phyloP scores from a whole-genome alignment of 2,329 filamentous ascomycete species.

The Aureobasidium sp. region DNA sequence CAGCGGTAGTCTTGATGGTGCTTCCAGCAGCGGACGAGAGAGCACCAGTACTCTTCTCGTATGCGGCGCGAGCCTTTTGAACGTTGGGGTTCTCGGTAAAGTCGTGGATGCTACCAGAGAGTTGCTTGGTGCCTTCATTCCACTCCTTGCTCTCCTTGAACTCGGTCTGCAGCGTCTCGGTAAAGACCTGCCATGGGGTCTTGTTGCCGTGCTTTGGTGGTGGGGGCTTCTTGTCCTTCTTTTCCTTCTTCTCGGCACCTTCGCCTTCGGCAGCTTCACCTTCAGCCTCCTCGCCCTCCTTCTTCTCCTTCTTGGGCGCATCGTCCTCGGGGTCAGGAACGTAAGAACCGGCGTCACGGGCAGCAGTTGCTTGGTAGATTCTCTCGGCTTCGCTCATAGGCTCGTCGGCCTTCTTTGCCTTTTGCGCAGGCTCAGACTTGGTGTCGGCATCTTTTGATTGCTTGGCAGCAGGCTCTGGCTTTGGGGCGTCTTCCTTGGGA shows the following conservation, averaged over 20 bases:
- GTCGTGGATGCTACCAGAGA: conserved; percentile 80
- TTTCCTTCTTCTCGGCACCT: conserved; percentile 44
- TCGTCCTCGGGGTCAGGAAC: conserved; percentile 30
- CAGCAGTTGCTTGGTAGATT: conserved; percentile 16
- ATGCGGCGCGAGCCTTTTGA: conserved; percentile 75
- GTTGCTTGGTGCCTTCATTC: conserved; percentile 96
- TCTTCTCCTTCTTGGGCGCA: conserved; percentile 29
- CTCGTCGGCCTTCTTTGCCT: conserved; percentile 20
- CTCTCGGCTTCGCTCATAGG: conserved; percentile 14
- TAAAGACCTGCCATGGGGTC: conserved; percentile 97
- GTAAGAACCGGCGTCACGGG: conserved; percentile 31
- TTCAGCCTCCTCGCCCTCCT: conserved; percentile 27
- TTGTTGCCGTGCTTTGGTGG: conserved; percentile 98
- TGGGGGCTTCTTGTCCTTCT: conserved; percentile 64
- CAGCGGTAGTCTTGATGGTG: conserved; percentile 78
- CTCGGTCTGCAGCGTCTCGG: conserved; percentile 87
- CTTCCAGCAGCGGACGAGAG: conserved; percentile 71
- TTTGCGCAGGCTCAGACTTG: conserved; percentile 29
- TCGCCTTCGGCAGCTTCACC: conserved; percentile 35
- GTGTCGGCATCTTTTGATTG: conserved; percentile 17
- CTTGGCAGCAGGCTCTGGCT: conserved; percentile 31
- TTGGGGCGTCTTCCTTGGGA: conserved; percentile 28
- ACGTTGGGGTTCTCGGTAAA: conserved; percentile 92
- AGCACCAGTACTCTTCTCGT: conserved; percentile 76
- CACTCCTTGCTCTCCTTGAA: conserved; percentile 98